Evolutionary conservation across 2,329 filamentous ascomycete genomes (phyloP).

Genomic region (Coniochaeta prunicola): DNA sequence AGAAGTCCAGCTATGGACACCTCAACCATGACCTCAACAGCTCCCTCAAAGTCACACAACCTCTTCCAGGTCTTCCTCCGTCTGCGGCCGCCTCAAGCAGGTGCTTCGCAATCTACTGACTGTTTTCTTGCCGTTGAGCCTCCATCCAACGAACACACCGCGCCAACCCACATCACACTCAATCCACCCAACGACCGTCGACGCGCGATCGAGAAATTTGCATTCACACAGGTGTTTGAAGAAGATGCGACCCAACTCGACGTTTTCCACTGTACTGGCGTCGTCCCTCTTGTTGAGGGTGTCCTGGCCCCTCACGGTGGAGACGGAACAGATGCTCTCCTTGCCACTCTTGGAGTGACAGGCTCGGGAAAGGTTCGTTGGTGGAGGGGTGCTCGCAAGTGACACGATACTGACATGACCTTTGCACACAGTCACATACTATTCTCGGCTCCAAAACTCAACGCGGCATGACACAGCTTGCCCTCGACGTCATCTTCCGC

Average conservation of each 20-base stretch:
- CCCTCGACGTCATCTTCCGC: slow-evolving; percentile 82
- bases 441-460: slow-evolving; percentile 84
- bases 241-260: slow-evolving; percentile 80
- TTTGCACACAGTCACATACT: slow-evolving; percentile 68
- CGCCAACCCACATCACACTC: slow-evolving; percentile 64
- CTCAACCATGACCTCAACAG: background rate
- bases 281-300: slow-evolving; percentile 70
- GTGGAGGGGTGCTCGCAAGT: slow-evolving; percentile 5
- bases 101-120: slow-evolving; percentile 37
- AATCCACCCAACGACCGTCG: slow-evolving; percentile 81
- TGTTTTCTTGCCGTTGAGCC: slow-evolving; percentile 74
- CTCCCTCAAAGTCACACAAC: slow-evolving; percentile 29
- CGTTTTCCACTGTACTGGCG: slow-evolving; percentile 73
- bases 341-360: slow-evolving; percentile 89
- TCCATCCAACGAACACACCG: slow-evolving; percentile 25
- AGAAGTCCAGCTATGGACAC: background rate
- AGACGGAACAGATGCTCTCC: slow-evolving; percentile 78
- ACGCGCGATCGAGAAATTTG: slow-evolving; percentile 85
- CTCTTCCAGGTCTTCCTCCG: slow-evolving; percentile 92
- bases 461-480: slow-evolving; percentile 84
- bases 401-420: background rate
- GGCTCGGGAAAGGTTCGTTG: slow-evolving; percentile 84
- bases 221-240: slow-evolving; percentile 89
- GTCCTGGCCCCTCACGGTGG: slow-evolving; percentile 66
- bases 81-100: slow-evolving; percentile 58